Conservation (phyloP, 768 basidiomycete species). For the Amanita fuliginea region DNA sequence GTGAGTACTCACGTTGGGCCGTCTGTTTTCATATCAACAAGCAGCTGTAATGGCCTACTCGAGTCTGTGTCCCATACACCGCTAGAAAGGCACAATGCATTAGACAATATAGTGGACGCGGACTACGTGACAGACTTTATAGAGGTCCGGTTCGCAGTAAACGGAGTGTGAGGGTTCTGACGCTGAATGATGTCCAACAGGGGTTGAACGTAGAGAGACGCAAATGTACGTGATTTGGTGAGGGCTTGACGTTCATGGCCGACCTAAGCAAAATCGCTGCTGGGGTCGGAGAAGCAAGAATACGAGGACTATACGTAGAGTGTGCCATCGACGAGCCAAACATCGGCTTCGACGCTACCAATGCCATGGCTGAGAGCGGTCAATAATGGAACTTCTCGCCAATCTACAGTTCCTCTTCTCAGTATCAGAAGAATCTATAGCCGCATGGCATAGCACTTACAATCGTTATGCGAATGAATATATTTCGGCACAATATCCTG, state of each 20-base stretch:
- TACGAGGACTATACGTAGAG: slow-evolving; percentile 21
- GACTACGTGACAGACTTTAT: slow-evolving; percentile 24
- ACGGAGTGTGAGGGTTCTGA: slow-evolving; percentile 30
- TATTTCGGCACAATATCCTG: slow-evolving; percentile 33
- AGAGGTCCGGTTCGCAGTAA: slow-evolving; percentile 26
- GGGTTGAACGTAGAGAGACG: slow-evolving; percentile 37
- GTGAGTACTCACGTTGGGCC: slow-evolving; percentile 25
- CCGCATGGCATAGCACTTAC: slow-evolving; percentile 16
- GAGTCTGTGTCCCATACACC: slow-evolving; percentile 40
- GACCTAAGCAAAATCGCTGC: slow-evolving; percentile 17
- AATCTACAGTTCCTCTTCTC: slow-evolving; percentile 21
- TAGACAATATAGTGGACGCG: background rate
- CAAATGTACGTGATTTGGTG: slow-evolving; percentile 30
- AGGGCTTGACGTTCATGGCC: slow-evolving; percentile 35
- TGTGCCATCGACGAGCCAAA: slow-evolving; percentile 33
- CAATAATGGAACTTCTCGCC: slow-evolving; percentile 39
- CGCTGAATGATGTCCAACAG: slow-evolving; percentile 26
- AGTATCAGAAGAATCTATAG: background rate
- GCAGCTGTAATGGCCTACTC: slow-evolving; percentile 30
- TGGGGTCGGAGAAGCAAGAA: background rate
- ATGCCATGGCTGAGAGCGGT: slow-evolving; percentile 38
- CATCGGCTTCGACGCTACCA: slow-evolving; percentile 43
- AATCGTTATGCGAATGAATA: slow-evolving; percentile 49
- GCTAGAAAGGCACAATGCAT: slow-evolving; percentile 13
- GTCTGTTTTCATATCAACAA: slow-evolving; percentile 43